Evolutionary conservation across 164 flowering plant genomes (phyloP).

Genomic region (Vitis vinifera): DNA sequence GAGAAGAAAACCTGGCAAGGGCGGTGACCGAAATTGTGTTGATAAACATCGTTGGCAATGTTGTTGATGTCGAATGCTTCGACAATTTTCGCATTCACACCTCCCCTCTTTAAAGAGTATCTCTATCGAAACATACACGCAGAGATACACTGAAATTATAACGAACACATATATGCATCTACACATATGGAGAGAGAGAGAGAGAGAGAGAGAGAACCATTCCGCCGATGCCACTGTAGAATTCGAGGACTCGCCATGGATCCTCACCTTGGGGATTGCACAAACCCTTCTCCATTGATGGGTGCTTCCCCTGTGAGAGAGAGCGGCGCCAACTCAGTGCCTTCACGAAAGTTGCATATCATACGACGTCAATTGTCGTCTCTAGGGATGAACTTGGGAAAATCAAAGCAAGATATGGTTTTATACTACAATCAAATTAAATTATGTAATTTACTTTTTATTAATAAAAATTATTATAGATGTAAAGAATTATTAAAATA

Average conservation of each 20-base stretch:
- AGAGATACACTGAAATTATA: neutral
- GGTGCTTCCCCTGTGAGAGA: neutral
- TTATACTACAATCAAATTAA: too few species aligned
- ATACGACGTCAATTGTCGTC: too few species aligned
- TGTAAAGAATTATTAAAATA: too few species aligned
- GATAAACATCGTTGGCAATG: slow-evolving; percentile 80
- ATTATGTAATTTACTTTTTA: too few species aligned
- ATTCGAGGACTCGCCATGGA: slow-evolving; percentile 70
- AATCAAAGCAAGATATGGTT: too few species aligned
- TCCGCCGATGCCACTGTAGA: slow-evolving; percentile 98
- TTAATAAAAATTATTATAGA: too few species aligned
- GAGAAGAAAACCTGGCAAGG: slow-evolving; percentile 61
- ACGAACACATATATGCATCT: neutral
- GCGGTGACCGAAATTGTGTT: slow-evolving; percentile 81
- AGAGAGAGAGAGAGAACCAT: slow-evolving; percentile 49
- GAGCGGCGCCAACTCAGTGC: too few species aligned
- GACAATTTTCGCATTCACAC: slow-evolving; percentile 59
- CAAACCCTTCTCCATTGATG: slow-evolving; percentile 17
- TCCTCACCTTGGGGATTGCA: slow-evolving; percentile 22
- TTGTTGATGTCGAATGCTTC: slow-evolving; percentile 93
- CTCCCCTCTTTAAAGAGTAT: slow-evolving; percentile 64
- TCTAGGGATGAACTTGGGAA: too few species aligned
- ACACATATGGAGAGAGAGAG: neutral
- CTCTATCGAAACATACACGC: slow-evolving; percentile 37
- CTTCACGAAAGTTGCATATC: too few species aligned